A percentile compares a stretch with the other conserved stretches of the same genome.
phyloP scores from a whole-genome alignment of 176 grass and related monocot genomes.

The Oryza officinalis region DNA sequence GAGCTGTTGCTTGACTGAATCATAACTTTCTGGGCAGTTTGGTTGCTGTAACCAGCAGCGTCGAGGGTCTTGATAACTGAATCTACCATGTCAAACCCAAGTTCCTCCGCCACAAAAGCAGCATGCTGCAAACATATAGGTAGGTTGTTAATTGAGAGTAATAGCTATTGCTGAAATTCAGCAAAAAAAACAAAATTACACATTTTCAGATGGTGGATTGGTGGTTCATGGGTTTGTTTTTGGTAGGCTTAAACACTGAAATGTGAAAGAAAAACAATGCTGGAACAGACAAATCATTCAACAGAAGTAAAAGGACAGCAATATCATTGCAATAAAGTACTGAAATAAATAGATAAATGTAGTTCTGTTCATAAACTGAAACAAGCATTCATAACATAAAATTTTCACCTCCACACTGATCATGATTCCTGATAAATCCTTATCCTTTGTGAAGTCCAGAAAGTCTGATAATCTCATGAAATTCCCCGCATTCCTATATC shows the following conservation, averaged over 20 bases:
- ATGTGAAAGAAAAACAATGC: neutral
- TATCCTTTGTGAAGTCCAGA: slow-evolving; percentile 69
- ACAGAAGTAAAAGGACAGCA: slow-evolving; percentile 1
- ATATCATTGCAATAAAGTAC: slow-evolving; percentile 7
- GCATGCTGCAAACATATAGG: slow-evolving; percentile 64
- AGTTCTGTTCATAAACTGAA: neutral
- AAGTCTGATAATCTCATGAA: slow-evolving; percentile 90
- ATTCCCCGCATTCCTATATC: slow-evolving; percentile 65
- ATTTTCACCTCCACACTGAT: slow-evolving; percentile 83
- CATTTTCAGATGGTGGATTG: neutral
- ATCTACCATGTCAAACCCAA: slow-evolving; percentile 65
- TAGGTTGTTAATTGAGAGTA: neutral
- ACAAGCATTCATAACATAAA: neutral
- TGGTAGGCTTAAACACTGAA: slow-evolving; percentile 8
- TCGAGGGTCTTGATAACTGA: slow-evolving; percentile 54
- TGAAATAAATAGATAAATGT: neutral
- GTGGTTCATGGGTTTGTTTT: neutral
- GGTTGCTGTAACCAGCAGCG: slow-evolving; percentile 54
- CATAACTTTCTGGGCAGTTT: slow-evolving; percentile 59
- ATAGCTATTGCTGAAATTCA: neutral
- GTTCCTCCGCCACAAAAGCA: slow-evolving; percentile 59
- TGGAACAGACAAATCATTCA: slow-evolving; percentile 6
- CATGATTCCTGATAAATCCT: slow-evolving; percentile 74
- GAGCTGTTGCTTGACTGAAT: slow-evolving; percentile 86
- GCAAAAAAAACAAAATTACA: neutral